Conservation (phyloP, 495 filamentous ascomycete species). For the Thermothielavioides terrestris region DNA sequence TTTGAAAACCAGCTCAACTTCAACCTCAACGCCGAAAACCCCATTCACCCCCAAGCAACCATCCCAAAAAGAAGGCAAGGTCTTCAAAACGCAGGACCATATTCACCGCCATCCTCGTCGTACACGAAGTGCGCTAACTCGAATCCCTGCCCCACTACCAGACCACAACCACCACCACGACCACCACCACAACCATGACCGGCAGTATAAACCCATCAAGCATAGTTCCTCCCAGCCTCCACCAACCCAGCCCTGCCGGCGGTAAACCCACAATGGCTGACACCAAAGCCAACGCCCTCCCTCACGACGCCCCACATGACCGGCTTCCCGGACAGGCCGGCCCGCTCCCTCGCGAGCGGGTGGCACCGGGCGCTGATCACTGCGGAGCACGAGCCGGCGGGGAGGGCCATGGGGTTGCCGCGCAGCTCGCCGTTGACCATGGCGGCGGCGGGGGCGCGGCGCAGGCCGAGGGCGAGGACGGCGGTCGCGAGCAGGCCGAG, state of each 20-base stretch:
- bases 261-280: conserved; percentile 34
- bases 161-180: no score
- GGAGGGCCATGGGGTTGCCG: conserved; percentile 36
- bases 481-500: conserved; percentile 23
- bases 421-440: conserved; percentile 22
- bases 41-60: not conserved
- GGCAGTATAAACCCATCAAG: no score
- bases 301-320: conserved; percentile 37
- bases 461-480: conserved; percentile 25
- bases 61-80: not conserved
- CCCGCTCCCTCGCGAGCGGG: conserved; percentile 10
- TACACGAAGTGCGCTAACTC: no score
- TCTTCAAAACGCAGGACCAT: no score
- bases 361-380: conserved; percentile 38
- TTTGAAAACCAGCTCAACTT: no score
- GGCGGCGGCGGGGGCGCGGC: conserved; percentile 22
- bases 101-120: no score
- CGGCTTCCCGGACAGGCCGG: conserved; percentile 18
- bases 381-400: conserved; percentile 32
- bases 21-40: not conserved
- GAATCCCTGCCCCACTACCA: no score
- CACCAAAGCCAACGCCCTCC: conserved; percentile 23
- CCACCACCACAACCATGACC: not conserved
- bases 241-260: conserved; percentile 18
- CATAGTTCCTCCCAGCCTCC: conserved; percentile 32